Conservation (phyloP, 2,329 filamentous ascomycete genomes). For the Penicillium sp. region DNA sequence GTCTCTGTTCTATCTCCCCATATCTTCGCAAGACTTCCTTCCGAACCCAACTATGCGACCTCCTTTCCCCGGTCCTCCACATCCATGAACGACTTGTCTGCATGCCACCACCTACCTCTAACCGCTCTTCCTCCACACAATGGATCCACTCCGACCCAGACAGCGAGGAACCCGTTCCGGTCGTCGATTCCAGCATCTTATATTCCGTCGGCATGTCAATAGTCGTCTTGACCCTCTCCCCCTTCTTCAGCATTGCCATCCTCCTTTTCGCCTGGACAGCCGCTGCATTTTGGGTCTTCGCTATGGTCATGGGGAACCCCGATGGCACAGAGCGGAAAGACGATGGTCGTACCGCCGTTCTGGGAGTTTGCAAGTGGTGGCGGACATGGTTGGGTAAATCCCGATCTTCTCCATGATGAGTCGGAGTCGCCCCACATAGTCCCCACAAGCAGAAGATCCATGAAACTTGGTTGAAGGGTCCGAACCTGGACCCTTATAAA, state of each 20-base stretch:
- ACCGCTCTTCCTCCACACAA: slow-evolving; percentile 29
- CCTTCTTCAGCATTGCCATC: slow-evolving; percentile 57
- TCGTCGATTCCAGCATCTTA: slow-evolving; percentile 32
- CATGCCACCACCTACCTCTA: slow-evolving; percentile 21
- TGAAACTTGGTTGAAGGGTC: neutral
- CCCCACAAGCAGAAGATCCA: neutral
- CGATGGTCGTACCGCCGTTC: slow-evolving; percentile 60
- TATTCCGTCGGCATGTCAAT: slow-evolving; percentile 45
- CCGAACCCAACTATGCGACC: slow-evolving; percentile 50
- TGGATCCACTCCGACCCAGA: slow-evolving; percentile 45
- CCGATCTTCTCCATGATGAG: slow-evolving; percentile 20
- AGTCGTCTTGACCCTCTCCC: slow-evolving; percentile 55
- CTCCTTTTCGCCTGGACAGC: slow-evolving; percentile 60
- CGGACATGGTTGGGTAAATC: slow-evolving; percentile 54
- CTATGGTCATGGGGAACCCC: slow-evolving; percentile 62
- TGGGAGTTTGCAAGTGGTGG: slow-evolving; percentile 61
- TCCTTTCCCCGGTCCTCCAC: slow-evolving; percentile 56
- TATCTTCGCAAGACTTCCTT: slow-evolving; percentile 49
- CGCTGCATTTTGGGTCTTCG: slow-evolving; percentile 63
- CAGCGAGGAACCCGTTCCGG: slow-evolving; percentile 22
- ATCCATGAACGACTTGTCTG: slow-evolving; percentile 42
- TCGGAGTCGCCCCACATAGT: neutral
- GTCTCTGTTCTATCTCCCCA: slow-evolving; percentile 49
- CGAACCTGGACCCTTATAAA: neutral
- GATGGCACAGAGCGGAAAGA: slow-evolving; percentile 60